These are phyloP conservation scores for Rhizopogon salebrosus DNA, from an alignment of 768 basidiomycete species.

Conservation along the genomic window DNA sequence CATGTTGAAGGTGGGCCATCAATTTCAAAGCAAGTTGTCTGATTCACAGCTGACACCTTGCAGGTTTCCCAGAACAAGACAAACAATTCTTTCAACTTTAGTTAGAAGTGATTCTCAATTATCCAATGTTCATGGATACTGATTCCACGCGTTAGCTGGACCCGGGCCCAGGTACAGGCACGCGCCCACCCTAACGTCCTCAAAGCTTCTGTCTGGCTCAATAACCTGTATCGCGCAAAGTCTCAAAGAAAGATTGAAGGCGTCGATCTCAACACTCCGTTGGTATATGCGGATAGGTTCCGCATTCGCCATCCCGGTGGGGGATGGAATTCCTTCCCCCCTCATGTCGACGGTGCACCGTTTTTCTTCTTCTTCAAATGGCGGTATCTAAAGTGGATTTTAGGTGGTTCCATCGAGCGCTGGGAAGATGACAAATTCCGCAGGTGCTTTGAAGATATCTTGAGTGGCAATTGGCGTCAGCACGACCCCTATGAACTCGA, in stretches of 20 bases:
- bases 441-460: conserved; percentile 55
- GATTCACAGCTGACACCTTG: not conserved
- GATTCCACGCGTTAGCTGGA: conserved; percentile 31
- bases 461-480: conserved; percentile 54
- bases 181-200: conserved; percentile 65
- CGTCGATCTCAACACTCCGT: conserved; percentile 55
- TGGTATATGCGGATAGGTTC: conserved; percentile 71
- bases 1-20: conserved; percentile 41
- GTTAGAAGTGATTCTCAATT: conserved; percentile 30
- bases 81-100: conserved; percentile 75
- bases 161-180: conserved; percentile 57
- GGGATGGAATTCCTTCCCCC: conserved; percentile 48
- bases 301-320: conserved; percentile 66
- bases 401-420: conserved; percentile 72
- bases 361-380: conserved; percentile 10
- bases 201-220: conserved; percentile 51
- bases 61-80: conserved; percentile 50
- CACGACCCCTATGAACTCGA: conserved; percentile 67
- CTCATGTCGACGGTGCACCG: conserved; percentile 47
- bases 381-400: not conserved
- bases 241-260: conserved; percentile 35
- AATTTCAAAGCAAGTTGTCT: not conserved
- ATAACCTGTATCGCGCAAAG: conserved; percentile 53
- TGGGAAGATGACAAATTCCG: conserved; percentile 63
- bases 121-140: not conserved